Evolutionary conservation across 225 moss, liverwort and hornwort species (phyloP).

Genomic region (Straminergon stramineum): DNA sequence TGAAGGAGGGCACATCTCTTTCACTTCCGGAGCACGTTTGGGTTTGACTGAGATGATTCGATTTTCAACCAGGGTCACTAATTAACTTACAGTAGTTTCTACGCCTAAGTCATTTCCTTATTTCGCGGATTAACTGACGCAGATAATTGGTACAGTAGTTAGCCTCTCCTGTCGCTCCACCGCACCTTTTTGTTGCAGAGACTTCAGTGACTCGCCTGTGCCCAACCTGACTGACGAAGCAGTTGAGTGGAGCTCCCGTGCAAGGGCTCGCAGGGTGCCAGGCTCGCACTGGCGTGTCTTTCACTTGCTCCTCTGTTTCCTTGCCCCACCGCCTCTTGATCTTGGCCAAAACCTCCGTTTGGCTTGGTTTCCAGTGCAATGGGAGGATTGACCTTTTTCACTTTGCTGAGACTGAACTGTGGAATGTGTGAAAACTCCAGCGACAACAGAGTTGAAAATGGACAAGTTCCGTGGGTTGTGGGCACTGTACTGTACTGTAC

Average conservation of each 20-base stretch:
- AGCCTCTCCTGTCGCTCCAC: no score
- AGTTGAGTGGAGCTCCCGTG: not conserved
- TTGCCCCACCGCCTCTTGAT: not conserved
- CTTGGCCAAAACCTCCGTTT: not conserved
- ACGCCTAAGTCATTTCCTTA: not conserved
- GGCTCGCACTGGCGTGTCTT: not conserved
- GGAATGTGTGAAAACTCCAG: not conserved
- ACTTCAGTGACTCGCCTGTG: not conserved
- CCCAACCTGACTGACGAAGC: not conserved
- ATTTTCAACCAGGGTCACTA: no score
- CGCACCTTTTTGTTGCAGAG: not conserved
- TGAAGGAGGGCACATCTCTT: not conserved
- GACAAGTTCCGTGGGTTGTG: not conserved
- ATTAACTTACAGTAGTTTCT: no score
- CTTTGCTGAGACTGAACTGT: not conserved
- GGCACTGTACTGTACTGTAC: not conserved
- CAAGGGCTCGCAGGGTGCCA: not conserved
- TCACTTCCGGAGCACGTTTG: not conserved
- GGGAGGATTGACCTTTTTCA: not conserved
- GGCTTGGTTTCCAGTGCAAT: not conserved
- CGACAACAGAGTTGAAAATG: not conserved
- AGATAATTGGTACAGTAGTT: not conserved
- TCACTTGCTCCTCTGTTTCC: not conserved
- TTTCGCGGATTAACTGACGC: not conserved
- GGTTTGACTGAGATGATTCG: not conserved